phyloP scores from a whole-genome alignment of 2,329 filamentous ascomycete species.

The Elsinoe fawcettii region DNA sequence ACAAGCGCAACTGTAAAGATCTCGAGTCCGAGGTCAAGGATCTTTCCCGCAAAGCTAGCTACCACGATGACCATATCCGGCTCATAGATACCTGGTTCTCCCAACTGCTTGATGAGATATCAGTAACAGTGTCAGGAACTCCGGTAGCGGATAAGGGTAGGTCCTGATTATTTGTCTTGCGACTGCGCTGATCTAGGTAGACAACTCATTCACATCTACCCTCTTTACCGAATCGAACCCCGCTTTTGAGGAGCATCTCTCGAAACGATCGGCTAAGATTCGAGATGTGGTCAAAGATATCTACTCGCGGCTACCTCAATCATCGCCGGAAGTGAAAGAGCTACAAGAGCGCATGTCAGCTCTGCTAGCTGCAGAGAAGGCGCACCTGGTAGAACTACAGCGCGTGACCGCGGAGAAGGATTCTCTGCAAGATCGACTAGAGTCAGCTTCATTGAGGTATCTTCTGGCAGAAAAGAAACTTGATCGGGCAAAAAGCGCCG shows the following conservation, averaged over 20 bases:
- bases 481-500: conserved; percentile 77
- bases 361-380: conserved; percentile 75
- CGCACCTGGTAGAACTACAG: conserved; percentile 67
- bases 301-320: conserved; percentile 44
- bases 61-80: conserved; percentile 89
- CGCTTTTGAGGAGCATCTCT: conserved; percentile 70
- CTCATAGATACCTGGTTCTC: conserved; percentile 89
- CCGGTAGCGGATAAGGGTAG: not conserved
- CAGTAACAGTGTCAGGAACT: conserved; percentile 30
- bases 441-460: conserved; percentile 81
- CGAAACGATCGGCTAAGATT: conserved; percentile 67
- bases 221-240: conserved; percentile 48
- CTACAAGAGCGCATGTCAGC: conserved; percentile 68
- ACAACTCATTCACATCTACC: conserved; percentile 43
- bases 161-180: not conserved
- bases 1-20: conserved; percentile 80
- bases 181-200: conserved; percentile 19
- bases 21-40: conserved; percentile 76
- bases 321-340: conserved; percentile 60
- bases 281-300: conserved; percentile 65
- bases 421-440: conserved; percentile 74
- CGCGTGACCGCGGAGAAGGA: conserved; percentile 71
- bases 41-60: conserved; percentile 64
- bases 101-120: conserved; percentile 48
- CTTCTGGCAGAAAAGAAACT: conserved; percentile 94